A percentile compares a stretch with the other conserved stretches of the same genome.
These are phyloP conservation scores for Eutrema salsugineum DNA, from an alignment of 441 rosid genomes.

Conservation along the genomic window DNA sequence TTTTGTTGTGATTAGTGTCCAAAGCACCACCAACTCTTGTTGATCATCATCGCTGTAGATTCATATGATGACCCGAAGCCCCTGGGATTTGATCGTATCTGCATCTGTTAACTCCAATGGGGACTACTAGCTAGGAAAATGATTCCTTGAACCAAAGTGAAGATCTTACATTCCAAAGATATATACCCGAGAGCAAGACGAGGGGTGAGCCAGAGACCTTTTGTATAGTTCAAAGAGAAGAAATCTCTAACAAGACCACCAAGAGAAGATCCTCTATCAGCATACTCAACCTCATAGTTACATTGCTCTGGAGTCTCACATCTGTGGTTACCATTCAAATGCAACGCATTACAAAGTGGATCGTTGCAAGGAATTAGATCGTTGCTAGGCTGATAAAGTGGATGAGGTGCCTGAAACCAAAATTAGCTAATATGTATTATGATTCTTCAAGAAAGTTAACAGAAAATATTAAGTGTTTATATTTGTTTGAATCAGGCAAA, in stretches of 20 bases:
- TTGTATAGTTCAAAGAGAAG: conserved; percentile 61
- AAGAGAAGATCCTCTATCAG: conserved; percentile 85
- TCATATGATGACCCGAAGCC: conserved; percentile 54
- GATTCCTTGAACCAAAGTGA: not conserved
- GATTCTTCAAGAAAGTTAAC: too few relatives aligned
- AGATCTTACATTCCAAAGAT: not conserved
- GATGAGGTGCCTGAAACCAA: conserved; percentile 77
- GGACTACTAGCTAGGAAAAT: not conserved
- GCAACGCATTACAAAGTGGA: conserved; percentile 74
- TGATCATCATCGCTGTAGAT: too few relatives aligned
- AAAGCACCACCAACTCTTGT: too few relatives aligned
- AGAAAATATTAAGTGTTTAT: too few relatives aligned
- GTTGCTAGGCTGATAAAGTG: conserved; percentile 62
- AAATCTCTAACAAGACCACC: conserved; percentile 80
- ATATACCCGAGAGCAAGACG: conserved; percentile 77
- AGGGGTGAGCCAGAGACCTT: conserved; percentile 55
- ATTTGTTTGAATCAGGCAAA: too few relatives aligned
- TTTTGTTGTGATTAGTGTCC: too few relatives aligned
- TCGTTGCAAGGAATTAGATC: conserved; percentile 67
- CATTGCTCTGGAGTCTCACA: conserved; percentile 59
- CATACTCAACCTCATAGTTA: conserved; percentile 81
- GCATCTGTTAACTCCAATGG: conserved; percentile 46
- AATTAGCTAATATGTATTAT: too few relatives aligned
- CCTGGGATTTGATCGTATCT: conserved; percentile 87
- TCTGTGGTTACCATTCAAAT: conserved; percentile 40